Conservation (phyloP, 257 asterid species). For the Ocimum tenuiflorum region DNA sequence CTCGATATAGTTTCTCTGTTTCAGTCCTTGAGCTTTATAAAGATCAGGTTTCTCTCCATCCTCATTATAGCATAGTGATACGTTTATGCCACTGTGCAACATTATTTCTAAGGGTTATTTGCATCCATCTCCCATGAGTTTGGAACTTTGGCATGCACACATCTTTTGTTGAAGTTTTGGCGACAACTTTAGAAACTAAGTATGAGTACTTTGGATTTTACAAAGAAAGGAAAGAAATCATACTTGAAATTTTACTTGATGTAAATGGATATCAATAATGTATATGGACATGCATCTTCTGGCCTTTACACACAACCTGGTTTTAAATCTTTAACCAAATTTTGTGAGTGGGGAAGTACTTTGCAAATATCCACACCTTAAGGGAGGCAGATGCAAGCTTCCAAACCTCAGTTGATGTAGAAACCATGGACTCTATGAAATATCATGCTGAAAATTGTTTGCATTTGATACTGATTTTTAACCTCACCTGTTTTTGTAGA, state of each 20-base stretch:
- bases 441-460: slow-evolving; percentile 15
- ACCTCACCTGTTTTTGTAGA: slow-evolving; percentile 48
- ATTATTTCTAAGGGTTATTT: too few relatives aligned
- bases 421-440: not conserved
- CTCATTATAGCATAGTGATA: slow-evolving; percentile 3
- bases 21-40: slow-evolving; percentile 82
- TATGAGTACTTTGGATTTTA: too few relatives aligned
- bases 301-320: not conserved
- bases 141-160: too few relatives aligned
- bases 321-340: slow-evolving; percentile 3
- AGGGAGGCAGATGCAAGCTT: slow-evolving; percentile 15
- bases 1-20: slow-evolving; percentile 69
- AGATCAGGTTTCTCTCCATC: slow-evolving; percentile 63
- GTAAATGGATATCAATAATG: too few relatives aligned
- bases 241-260: too few relatives aligned
- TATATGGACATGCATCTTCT: not conserved
- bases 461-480: slow-evolving; percentile 36
- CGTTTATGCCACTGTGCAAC: slow-evolving; percentile 7
- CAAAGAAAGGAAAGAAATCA: too few relatives aligned
- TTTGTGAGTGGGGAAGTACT: slow-evolving; percentile 9
- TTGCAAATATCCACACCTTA: slow-evolving; percentile 15
- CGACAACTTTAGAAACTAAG: too few relatives aligned
- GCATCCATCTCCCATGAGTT: too few relatives aligned
- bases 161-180: too few relatives aligned
- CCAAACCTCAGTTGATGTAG: slow-evolving; percentile 5